Evolutionary conservation across 2,329 filamentous ascomycete genomes (phyloP), one percentile per base, ranked within the genome.

Genomic region (Cladosporium colombiae): DNA sequence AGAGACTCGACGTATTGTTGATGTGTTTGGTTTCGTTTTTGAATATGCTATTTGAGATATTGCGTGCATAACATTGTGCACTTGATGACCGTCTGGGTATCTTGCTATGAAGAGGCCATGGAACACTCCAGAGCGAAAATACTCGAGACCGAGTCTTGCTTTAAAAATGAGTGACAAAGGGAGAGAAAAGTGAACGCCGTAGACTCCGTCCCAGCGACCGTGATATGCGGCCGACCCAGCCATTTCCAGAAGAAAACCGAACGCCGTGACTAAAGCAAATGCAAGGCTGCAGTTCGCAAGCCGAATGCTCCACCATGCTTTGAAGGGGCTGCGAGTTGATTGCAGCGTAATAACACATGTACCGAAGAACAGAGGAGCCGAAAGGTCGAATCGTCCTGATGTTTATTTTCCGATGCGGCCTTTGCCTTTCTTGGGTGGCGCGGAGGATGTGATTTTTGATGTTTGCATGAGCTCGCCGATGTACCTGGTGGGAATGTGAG

Each of bases 381-480:
- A 44, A 44, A 52, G 40, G 40, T 62, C 56, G 52, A 60, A 18
- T 31, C 31, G n/a, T 75, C 52, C 74, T 68, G 55, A 6, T 31
- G 74, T 68, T 80, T 81, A 63, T 63, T 63, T 63, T 27, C 49
- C 49, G 61, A 55, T 63, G 50, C 61, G 61, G n/a, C 21, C 44
- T 46, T 65, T 66, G 73, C 84, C 87, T 69, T 78, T 78, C 73
- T 85, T 85, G 40, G 80, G 79, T 62, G 83, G 82, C 64, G 81
- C 81, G 40, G 83, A 79, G 3, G 81, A 81, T n/a, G 81, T 83
- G 73, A 88, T 83, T 74, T 88, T 87, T 72, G 82, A 84, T 71
- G 86, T 88, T 73, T 92, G 91, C 87, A 97, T 98, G 64, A 98
- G 84, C 75, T 97, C 94, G 70, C 94, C 94, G 74, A 98, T 98